Evolutionary conservation across 1,284 basidiomycete genomes (phyloP), one percentile per base, ranked within the genome.

Genomic region (Papiliotrema flavescens): DNA sequence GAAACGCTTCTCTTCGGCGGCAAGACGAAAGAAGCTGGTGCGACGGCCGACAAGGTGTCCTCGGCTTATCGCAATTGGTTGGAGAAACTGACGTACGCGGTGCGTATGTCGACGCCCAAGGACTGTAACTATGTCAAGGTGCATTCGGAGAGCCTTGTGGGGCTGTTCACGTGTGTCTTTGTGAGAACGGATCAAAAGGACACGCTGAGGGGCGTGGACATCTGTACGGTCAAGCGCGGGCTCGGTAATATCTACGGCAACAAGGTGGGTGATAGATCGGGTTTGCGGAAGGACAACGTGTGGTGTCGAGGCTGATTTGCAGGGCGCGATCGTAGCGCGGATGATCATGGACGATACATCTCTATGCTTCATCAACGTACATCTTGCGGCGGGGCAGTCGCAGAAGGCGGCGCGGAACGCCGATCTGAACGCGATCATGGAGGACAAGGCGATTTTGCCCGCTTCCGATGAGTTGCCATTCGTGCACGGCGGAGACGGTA

Each of bases 341-440:
- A 83, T 97, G 56, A 84, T 92, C 9, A 79, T 98, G 36, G 90
- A 93, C 61, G 91, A 98, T 76, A 88, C 90, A 1, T 93, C 90
- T 0, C 75, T 98, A 24, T 97, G 92, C 70, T 88, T 97, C 67
- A 84, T 97, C 78, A 98, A 98, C 76, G 91, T 90, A 63, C 95
- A 98, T 79, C 81, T 98, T 49, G 95, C 94, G 4, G 94, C 95
- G 2, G 94, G 95, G 1, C 93, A 96, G 70, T 82, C 83, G 58
- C 86, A 89, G 46, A 83, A 89, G 26, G 82, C 88, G 9, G 82
- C 88, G 59, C 81, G 95, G 6, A 97, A 96, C 67, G 85, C 85
- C 0, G 93, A 98, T 73, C 79, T 93, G 3, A 86, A 86, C 0
- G 87, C 85, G 1, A 88, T 95, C 55, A 76, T 96, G 55, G 93